Evolutionary conservation across 2,329 filamentous ascomycete species (phyloP).

Genomic region (Rutstroemia sp.): DNA sequence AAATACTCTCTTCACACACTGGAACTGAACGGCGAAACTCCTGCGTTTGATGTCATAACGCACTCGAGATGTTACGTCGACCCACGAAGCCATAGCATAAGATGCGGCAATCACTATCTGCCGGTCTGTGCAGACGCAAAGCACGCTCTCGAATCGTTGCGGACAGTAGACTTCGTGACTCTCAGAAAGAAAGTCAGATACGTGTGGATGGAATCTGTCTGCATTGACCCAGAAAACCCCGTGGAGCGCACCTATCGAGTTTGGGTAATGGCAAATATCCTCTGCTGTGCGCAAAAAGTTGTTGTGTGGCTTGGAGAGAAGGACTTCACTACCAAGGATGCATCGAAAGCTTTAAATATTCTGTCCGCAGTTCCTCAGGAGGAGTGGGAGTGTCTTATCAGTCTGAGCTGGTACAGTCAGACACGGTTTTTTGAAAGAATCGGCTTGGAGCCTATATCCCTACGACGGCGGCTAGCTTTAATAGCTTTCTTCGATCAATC

Average conservation of each 20-base stretch:
- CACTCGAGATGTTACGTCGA: not conserved
- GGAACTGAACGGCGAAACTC: not conserved
- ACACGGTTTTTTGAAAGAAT: not conserved
- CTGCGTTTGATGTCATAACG: not conserved
- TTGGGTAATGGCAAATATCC: constrained; percentile 11
- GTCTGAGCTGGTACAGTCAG: not conserved
- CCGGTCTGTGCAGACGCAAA: not conserved
- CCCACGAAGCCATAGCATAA: not conserved
- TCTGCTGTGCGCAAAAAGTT: constrained; percentile 7
- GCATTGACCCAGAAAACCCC: constrained; percentile 11
- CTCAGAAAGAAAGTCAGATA: not conserved
- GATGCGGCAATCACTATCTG: not conserved
- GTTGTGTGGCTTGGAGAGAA: constrained; percentile 13
- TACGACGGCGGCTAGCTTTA: not conserved
- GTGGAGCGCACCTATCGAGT: constrained; percentile 11
- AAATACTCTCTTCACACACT: not conserved
- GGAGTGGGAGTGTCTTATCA: not conserved
- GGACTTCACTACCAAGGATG: constrained; percentile 1
- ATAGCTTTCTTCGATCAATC: constrained; percentile 4
- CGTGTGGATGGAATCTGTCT: constrained; percentile 13
- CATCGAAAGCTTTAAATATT: not conserved
- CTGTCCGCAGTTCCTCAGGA: not conserved
- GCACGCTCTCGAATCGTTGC: not conserved
- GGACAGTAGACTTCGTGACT: not conserved
- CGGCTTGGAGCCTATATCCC: not conserved